phyloP scores from a whole-genome alignment of 2,329 filamentous ascomycete species.

The Albophoma yamanashiensis region DNA sequence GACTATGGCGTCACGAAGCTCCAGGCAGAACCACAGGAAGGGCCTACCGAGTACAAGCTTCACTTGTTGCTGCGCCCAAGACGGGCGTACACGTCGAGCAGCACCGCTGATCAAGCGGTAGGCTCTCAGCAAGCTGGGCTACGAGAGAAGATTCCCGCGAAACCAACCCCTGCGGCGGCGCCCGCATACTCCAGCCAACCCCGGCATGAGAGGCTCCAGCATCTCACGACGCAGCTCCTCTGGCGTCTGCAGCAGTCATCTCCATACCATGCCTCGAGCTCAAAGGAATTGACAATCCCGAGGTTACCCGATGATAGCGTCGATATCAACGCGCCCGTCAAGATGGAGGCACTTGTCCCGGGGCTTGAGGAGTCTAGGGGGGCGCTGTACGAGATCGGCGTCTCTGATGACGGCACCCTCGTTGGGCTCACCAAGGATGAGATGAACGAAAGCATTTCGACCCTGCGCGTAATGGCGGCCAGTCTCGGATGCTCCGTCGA shows the following conservation, averaged over 20 bases:
- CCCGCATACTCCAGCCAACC: conserved; percentile 49
- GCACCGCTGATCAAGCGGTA: conserved; percentile 33
- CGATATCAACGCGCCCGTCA: conserved; percentile 33
- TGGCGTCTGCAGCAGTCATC: conserved; percentile 95
- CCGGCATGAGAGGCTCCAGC: conserved; percentile 74
- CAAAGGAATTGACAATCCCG: conserved; percentile 64
- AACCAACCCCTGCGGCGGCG: conserved; percentile 15
- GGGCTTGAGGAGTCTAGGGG: conserved; percentile 89
- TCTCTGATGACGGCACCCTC: conserved; percentile 87
- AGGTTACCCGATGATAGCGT: conserved; percentile 56
- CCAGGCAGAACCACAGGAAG: conserved; percentile 84
- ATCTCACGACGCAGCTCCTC: conserved; percentile 86
- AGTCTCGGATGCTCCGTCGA: conserved; percentile 82
- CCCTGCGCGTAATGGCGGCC: conserved; percentile 81
- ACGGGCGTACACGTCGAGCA: conserved; percentile 61
- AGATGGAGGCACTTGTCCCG: conserved; percentile 51
- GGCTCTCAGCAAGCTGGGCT: conserved; percentile 1
- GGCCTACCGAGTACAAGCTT: conserved; percentile 92
- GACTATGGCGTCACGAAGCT: conserved; percentile 64
- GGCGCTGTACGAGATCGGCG: conserved; percentile 91
- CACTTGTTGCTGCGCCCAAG: conserved; percentile 76
- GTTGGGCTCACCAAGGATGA: conserved; percentile 84
- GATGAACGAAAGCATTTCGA: conserved; percentile 80
- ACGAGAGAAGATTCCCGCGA: conserved; percentile 5
- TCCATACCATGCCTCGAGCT: conserved; percentile 75